These are phyloP conservation scores for Nemania sp. DNA, from an alignment of 2,329 filamentous ascomycete species.

Conservation along the genomic window DNA sequence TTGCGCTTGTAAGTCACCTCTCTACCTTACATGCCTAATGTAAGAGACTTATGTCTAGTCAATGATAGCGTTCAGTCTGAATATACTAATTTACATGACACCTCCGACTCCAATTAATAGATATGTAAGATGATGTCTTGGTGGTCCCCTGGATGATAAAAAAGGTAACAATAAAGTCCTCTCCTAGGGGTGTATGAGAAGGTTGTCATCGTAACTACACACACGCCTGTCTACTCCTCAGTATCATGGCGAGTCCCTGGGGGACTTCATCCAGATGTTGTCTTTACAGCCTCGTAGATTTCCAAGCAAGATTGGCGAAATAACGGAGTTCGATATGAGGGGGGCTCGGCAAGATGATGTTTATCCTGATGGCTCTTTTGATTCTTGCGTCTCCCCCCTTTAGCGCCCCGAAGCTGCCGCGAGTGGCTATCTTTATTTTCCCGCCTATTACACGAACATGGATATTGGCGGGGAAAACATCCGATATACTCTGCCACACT, in stretches of 20 bases:
- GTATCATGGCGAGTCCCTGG: no score
- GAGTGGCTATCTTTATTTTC: conserved; percentile 1
- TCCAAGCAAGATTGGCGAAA: background rate
- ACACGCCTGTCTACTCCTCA: background rate
- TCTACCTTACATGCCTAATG: background rate
- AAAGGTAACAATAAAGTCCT: background rate
- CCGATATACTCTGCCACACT: conserved; percentile 17
- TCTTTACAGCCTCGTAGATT: background rate
- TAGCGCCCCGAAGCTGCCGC: background rate
- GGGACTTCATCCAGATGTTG: background rate
- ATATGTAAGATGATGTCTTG: background rate
- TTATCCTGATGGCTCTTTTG: background rate
- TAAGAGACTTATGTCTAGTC: background rate
- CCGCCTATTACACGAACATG: background rate
- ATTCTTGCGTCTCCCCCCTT: conserved; percentile 4
- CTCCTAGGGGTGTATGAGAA: background rate
- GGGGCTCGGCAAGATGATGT: background rate
- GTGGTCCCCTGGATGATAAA: background rate
- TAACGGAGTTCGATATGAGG: background rate
- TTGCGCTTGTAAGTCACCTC: background rate
- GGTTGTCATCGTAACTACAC: background rate
- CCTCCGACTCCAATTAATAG: background rate
- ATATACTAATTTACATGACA: conserved; percentile 2
- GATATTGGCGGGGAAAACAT: background rate
- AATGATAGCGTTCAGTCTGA: background rate